Percentiles rank a stretch among this genome's conserved stretches.
phyloP scores from a whole-genome alignment of 257 asterid species.

The Cordia subcordata region DNA sequence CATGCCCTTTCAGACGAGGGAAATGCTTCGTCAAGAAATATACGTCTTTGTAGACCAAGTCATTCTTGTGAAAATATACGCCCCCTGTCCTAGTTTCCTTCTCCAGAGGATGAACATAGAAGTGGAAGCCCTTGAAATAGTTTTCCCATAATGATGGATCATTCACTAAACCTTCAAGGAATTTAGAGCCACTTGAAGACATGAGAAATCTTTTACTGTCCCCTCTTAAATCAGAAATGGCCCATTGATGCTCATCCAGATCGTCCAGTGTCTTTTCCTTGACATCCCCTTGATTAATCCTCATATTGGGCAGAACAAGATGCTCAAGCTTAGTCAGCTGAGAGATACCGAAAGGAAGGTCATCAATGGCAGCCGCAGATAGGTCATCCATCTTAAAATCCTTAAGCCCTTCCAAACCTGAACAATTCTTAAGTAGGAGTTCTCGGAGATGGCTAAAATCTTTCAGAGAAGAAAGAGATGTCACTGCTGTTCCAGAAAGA shows the following conservation, averaged over 20 bases:
- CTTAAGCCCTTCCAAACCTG: constrained; percentile 1
- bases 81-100: constrained; percentile 9
- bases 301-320: constrained; percentile 13
- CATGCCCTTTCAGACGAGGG: too few relatives aligned
- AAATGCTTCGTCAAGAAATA: too few relatives aligned
- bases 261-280: background rate
- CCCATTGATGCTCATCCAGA: constrained; percentile 11
- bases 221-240: constrained; percentile 1
- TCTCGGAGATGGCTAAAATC: constrained; percentile 1
- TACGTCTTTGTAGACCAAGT: too few relatives aligned
- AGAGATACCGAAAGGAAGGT: constrained; percentile 16
- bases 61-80: background rate
- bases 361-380: background rate
- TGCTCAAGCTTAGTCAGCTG: constrained; percentile 10
- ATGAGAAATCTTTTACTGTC: background rate
- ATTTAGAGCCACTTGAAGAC: constrained; percentile 8
- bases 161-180: constrained; percentile 2
- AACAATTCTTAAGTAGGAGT: constrained; percentile 17
- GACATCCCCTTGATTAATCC: background rate
- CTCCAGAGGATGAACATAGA: constrained; percentile 11
- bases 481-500: constrained; percentile 18
- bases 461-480: constrained; percentile 5
- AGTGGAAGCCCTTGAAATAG: constrained; percentile 8
- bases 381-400: background rate
- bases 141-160: constrained; percentile 6